Evolutionary conservation across 495 filamentous ascomycete species (phyloP), one percentile per base, ranked within the genome.

Genomic region (Talaromyces wortmannii): DNA sequence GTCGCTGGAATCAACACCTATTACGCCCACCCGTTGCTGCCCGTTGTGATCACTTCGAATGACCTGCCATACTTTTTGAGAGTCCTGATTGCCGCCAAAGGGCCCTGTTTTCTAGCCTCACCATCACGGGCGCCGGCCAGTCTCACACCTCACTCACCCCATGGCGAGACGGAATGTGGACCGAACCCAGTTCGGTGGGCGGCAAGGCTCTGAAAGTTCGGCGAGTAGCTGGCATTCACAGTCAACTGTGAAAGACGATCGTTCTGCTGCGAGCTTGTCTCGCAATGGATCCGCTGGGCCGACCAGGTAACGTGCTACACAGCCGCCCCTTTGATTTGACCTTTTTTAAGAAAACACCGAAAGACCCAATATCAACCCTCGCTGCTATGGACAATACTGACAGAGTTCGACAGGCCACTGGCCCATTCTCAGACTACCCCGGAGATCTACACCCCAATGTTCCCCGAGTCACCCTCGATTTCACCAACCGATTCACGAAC

Each of bases 161-260:
- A 55, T 55, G 53, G 53, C 53, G 3, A 55, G 36, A 45, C 44
- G 32, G 32, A 50, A 55, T 45, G 53, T 59, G 16, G 68, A 67
- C 45, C 63, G 61, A 33, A 63, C 71, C 31, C 62, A 59, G 58
- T 48, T 65, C 30, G 66, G 69, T 56, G 65, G 63, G 31, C 67
- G 75, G 45, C 70, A 76, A 63, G 76, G 67, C 54, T 76, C 75
- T 8, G 74, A 66, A 52, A 74, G 71, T 66, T 71, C 74, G 30
- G 73, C 66, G 31, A 66, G 63, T 16, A 76, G 74, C 59, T 73
- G 64, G 56, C 58, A 67, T 30, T 73, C 75, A n/a, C 74, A 79
- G 48, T 73, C 75, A 31, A 79, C 71, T 5, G 62, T 79, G 29
- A 73, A 63, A 55, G 71, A 74, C 33, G 59, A 59, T 45, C 65